phyloP scores from a whole-genome alignment of 176 grass and related monocot genomes.

The Urochloa ruziziensis region DNA sequence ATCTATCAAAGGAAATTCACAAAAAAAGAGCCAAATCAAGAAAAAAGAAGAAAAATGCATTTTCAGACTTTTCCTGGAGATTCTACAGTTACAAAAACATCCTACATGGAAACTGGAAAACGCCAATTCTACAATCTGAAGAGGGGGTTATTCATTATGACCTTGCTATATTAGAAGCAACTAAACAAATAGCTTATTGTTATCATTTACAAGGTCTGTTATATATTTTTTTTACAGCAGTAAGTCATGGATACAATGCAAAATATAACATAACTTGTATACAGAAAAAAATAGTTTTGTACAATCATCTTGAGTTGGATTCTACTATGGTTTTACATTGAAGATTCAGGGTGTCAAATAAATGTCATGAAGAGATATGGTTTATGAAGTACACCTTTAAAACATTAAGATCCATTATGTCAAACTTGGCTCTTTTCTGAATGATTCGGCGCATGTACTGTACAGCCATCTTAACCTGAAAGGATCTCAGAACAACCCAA shows the following conservation, averaged over 20 bases:
- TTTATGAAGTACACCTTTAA: constrained; percentile 58
- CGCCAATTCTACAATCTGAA: constrained; percentile 15
- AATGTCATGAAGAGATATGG: not conserved
- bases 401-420: constrained; percentile 95
- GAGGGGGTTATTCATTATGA: not conserved
- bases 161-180: not conserved
- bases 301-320: not conserved
- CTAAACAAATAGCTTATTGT: constrained; percentile 1
- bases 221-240: not conserved
- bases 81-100: not conserved
- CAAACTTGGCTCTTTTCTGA: constrained; percentile 97
- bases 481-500: constrained; percentile 4
- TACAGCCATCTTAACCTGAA: constrained; percentile 89
- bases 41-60: not conserved
- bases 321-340: not conserved
- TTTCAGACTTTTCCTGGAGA: not conserved
- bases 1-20: not conserved
- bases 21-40: constrained; percentile 1
- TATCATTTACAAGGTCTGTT: constrained; percentile 22
- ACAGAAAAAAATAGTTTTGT: not conserved
- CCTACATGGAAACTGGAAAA: not conserved
- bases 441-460: constrained; percentile 91
- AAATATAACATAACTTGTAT: constrained; percentile 2
- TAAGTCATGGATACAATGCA: constrained; percentile 10
- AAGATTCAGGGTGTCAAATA: not conserved